These are phyloP conservation scores for Aquanectria penicillioides DNA, from an alignment of 2,329 filamentous ascomycete genomes.

Conservation along the genomic window DNA sequence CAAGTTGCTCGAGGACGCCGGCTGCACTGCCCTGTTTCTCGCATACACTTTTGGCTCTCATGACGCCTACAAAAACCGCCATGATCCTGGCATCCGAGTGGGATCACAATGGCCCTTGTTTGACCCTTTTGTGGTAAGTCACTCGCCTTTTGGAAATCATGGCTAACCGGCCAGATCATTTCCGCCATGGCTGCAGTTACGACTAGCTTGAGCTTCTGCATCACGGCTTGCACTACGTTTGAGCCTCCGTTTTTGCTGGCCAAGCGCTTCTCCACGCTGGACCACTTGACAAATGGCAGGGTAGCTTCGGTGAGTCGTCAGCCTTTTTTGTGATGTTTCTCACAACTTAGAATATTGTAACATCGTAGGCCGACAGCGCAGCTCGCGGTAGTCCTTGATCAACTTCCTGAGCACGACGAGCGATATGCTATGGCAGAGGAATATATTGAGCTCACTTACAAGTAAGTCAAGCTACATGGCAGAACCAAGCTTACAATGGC, in stretches of 20 bases:
- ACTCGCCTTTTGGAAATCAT: neutral
- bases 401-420: constrained; percentile 57
- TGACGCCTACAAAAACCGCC: constrained; percentile 21
- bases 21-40: constrained; percentile 70
- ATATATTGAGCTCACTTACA: constrained; percentile 56
- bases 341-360: constrained; percentile 59
- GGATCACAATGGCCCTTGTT: constrained; percentile 2
- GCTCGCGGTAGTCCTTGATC: constrained; percentile 53
- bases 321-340: too few relatives aligned
- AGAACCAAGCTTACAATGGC: constrained; percentile 48
- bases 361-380: constrained; percentile 47
- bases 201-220: constrained; percentile 51
- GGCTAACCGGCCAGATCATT: constrained; percentile 32
- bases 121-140: neutral
- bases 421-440: constrained; percentile 59
- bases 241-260: constrained; percentile 48
- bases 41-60: constrained; percentile 60
- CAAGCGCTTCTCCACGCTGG: constrained; percentile 46
- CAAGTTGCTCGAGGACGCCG: constrained; percentile 67
- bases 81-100: constrained; percentile 55
- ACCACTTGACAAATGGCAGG: constrained; percentile 48
- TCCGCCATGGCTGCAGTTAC: constrained; percentile 58
- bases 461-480: constrained; percentile 24
- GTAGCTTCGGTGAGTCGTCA: constrained; percentile 36
- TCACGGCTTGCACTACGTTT: constrained; percentile 50